Percentiles rank a stretch among this genome's conserved stretches.
Conservation (phyloP, 2,329 filamentous ascomycete genomes). For the Pseudogymnoascus sp. region DNA sequence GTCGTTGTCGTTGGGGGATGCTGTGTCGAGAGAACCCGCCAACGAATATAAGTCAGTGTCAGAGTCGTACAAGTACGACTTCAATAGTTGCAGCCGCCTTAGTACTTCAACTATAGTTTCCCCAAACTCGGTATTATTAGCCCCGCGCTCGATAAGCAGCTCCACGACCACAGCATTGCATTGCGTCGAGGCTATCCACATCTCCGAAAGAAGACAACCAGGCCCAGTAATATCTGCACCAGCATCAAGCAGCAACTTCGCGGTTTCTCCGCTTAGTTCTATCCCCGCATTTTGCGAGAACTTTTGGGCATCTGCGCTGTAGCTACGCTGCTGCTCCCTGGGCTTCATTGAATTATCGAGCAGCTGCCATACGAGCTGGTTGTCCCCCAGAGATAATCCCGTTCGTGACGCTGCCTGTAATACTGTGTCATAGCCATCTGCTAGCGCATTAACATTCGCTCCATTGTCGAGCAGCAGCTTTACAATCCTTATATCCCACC, state of each 20-base stretch:
- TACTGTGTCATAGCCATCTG: background rate
- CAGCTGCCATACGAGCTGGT: background rate
- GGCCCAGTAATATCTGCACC: background rate
- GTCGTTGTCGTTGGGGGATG: background rate
- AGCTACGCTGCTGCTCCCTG: background rate
- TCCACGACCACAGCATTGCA: background rate
- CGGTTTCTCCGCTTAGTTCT: background rate
- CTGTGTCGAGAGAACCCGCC: background rate
- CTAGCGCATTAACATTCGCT: background rate
- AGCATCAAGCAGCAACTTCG: background rate
- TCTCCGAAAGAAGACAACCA: background rate
- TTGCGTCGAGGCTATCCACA: background rate
- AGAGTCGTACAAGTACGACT: background rate
- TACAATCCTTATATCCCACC: background rate
- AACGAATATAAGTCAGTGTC: background rate
- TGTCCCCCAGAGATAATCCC: background rate
- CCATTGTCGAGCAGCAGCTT: background rate
- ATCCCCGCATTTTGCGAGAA: background rate
- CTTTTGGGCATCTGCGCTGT: background rate
- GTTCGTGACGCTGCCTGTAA: background rate
- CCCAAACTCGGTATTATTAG: background rate
- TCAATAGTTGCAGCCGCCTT: background rate
- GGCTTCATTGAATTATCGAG: background rate
- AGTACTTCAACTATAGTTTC: background rate
- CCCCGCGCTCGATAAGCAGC: background rate